Conservation (phyloP, 2,329 filamentous ascomycete genomes). For the Fusarium veterinarium region DNA sequence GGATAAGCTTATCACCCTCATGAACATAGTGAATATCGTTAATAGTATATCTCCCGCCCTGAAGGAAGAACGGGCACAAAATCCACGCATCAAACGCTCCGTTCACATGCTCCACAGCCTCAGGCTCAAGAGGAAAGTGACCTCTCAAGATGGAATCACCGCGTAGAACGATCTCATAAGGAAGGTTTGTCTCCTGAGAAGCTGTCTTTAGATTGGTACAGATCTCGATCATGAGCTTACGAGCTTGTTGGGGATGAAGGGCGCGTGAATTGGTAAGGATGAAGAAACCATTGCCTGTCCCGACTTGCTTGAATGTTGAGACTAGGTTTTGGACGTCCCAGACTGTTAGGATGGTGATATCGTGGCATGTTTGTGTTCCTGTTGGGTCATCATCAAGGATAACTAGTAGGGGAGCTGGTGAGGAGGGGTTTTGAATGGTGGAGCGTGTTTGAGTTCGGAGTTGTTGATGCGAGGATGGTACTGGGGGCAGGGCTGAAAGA, state of each 20-base stretch:
- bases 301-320: not conserved
- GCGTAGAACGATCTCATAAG: slow-evolving; percentile 66
- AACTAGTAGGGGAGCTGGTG: not conserved
- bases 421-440: fast-evolving
- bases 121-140: slow-evolving; percentile 66
- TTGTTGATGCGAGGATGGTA: fast-evolving
- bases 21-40: slow-evolving; percentile 68
- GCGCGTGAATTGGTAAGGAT: slow-evolving; percentile 53
- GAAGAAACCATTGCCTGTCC: slow-evolving; percentile 8
- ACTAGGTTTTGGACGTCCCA: not conserved
- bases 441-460: not conserved
- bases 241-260: slow-evolving; percentile 60
- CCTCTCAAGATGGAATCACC: slow-evolving; percentile 68
- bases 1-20: slow-evolving; percentile 54
- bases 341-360: slow-evolving; percentile 3
- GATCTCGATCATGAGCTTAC: slow-evolving; percentile 61
- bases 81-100: slow-evolving; percentile 64
- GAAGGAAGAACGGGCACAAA: slow-evolving; percentile 68
- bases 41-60: slow-evolving; percentile 68
- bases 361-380: slow-evolving; percentile 17
- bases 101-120: slow-evolving; percentile 62
- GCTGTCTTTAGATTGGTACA: slow-evolving; percentile 61
- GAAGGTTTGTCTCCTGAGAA: slow-evolving; percentile 50
- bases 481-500: not conserved
- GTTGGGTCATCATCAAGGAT: slow-evolving; percentile 26